Percentiles rank a stretch among this genome's conserved stretches.
These are phyloP conservation scores for Aspergillus brunneoviolaceus DNA, from an alignment of 2,329 filamentous ascomycete genomes.

Conservation along the genomic window DNA sequence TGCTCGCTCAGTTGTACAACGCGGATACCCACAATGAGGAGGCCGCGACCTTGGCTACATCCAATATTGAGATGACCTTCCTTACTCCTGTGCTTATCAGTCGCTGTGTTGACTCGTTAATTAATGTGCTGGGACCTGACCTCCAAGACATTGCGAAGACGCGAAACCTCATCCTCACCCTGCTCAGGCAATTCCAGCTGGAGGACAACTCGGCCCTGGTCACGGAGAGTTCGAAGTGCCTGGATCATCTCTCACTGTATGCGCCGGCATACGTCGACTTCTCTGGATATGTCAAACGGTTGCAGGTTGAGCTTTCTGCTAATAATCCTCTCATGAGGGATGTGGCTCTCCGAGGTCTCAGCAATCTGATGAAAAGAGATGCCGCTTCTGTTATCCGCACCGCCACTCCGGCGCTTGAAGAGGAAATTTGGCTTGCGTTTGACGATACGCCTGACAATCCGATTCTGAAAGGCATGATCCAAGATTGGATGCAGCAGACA, in stretches of 20 bases:
- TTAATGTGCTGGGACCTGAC: constrained; percentile 94
- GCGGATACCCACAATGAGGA: constrained; percentile 89
- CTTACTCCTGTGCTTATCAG: constrained; percentile 80
- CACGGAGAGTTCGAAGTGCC: constrained; percentile 74
- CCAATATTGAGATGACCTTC: constrained; percentile 84
- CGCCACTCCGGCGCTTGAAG: constrained; percentile 77
- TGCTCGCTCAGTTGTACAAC: constrained; percentile 90
- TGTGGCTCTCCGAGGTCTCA: constrained; percentile 81
- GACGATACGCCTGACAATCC: constrained; percentile 74
- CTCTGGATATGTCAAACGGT: constrained; percentile 72
- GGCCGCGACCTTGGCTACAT: constrained; percentile 73
- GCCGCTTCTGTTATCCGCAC: constrained; percentile 77
- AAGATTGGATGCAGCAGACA: constrained; percentile 91
- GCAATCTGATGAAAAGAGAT: constrained; percentile 92
- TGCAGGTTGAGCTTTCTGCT: constrained; percentile 76
- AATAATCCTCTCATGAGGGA: constrained; percentile 68
- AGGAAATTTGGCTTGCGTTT: constrained; percentile 86
- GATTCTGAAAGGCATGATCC: constrained; percentile 80
- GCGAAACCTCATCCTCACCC: constrained; percentile 84
- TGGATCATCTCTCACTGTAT: constrained; percentile 90
- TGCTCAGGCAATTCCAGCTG: constrained; percentile 78
- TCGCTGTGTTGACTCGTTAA: constrained; percentile 87
- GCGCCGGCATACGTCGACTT: constrained; percentile 86
- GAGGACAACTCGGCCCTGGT: constrained; percentile 71
- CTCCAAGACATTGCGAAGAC: constrained; percentile 89